Base-by-base conservation (phyloP, 768 basidiomycete genomes). In the Strobilomyces echinocephalus region DNA sequence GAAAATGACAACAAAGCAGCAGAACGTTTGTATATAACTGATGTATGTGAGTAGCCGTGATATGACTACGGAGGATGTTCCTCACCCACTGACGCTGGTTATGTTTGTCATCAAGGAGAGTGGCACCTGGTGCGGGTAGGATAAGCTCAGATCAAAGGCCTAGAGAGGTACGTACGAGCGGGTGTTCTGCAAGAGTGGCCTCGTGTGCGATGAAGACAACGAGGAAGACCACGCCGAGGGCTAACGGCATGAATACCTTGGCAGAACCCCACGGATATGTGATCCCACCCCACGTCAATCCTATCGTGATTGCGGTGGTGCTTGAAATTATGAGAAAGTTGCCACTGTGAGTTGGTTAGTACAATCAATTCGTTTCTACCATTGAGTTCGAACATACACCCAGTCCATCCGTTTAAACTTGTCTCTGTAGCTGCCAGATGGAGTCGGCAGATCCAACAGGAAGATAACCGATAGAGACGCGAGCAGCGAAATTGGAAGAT, bases 241-340 rank as follows among this genome's bases (percentile, higher is more conserved):
- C 56, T 2, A 82, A 65, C 0, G 79, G 77, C 2, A 69, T 68
- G 18, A 82, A 64, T 11, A 79, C 71, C 2, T 56, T 57, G 12
- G 60, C 63, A 0, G 73, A 74, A 4, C 51, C 54, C 80, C 81
- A 83, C 0, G 74, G 47, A 52, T 72, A 76, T 0, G 60, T 57
- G 21, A 73, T 63, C 1, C 81, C 80, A 16, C 73, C 80, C 74
- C 75, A 80, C 1, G 76, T 79, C 8, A 83, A 62, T 0, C 63
- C 78, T 40, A 80, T 64, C 34, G 75, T 71, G n/a, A 54, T 59
- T 5, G 68, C 55, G 8, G 64, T 62, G 2, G 76, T 69, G 8
- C 70, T 65, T 4, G 66, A 62, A 33, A 78, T 70, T 14, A 79
- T 58, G 16, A 48, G 47, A 18, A 48, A 48, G 47, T 48, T 48